Conservation (phyloP, 2,329 filamentous ascomycete species). For the Teratosphaeria pseudoeucalypti region DNA sequence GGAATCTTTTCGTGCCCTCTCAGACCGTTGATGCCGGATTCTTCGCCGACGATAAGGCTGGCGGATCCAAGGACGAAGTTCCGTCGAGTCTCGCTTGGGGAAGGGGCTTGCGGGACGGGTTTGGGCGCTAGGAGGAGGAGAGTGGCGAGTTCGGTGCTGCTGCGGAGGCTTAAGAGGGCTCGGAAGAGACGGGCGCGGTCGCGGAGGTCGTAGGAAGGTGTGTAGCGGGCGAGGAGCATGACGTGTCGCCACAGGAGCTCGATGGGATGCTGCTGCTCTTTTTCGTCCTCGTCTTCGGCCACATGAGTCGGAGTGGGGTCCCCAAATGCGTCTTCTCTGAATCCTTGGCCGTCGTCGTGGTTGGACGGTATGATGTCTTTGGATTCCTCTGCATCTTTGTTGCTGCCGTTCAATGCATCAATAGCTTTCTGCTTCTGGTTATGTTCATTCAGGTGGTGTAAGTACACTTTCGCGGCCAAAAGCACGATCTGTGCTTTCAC, state of each 20-base stretch:
- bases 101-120: slow-evolving; percentile 80
- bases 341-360: slow-evolving; percentile 16
- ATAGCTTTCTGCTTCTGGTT: slow-evolving; percentile 25
- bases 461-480: slow-evolving; percentile 89
- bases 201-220: slow-evolving; percentile 87
- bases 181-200: slow-evolving; percentile 85
- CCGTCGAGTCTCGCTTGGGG: slow-evolving; percentile 70
- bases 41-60: slow-evolving; percentile 71
- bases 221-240: slow-evolving; percentile 77
- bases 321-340: slow-evolving; percentile 11
- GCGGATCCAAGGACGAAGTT: slow-evolving; percentile 73
- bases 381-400: slow-evolving; percentile 11
- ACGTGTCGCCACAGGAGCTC: slow-evolving; percentile 75
- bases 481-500: slow-evolving; percentile 88
- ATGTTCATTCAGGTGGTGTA: slow-evolving; percentile 69
- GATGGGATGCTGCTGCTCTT: slow-evolving; percentile 49
- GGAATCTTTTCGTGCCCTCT: slow-evolving; percentile 71
- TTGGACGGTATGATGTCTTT: not conserved
- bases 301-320: slow-evolving; percentile 8
- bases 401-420: slow-evolving; percentile 11
- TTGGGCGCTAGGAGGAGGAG: slow-evolving; percentile 89
- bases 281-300: slow-evolving; percentile 5
- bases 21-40: slow-evolving; percentile 62
- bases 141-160: slow-evolving; percentile 70
- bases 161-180: slow-evolving; percentile 65